Conservation (phyloP, 495 filamentous ascomycete species). For the Pseudoneurospora amorphoporcata region DNA sequence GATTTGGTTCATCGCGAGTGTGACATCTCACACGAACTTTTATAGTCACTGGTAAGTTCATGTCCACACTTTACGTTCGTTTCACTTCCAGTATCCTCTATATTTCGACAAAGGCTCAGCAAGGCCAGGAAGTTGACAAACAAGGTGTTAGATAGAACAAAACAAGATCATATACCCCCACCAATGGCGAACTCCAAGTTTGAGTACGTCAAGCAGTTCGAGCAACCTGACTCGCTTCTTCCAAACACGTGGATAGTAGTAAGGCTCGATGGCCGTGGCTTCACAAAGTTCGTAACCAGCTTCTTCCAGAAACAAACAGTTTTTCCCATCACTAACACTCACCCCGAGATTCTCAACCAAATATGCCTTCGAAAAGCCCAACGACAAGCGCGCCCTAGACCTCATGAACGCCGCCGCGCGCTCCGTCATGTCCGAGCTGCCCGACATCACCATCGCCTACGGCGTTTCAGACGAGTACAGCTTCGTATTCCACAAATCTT, state of each 20-base stretch:
- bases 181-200: slow-evolving; percentile 50
- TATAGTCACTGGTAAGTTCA: neutral
- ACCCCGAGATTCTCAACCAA: slow-evolving; percentile 58
- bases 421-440: slow-evolving; percentile 71
- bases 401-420: slow-evolving; percentile 90
- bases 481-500: slow-evolving; percentile 79
- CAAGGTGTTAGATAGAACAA: neutral
- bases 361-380: slow-evolving; percentile 82
- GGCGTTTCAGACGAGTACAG: slow-evolving; percentile 93
- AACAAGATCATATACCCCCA: neutral
- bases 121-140: neutral
- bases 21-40: neutral
- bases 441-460: slow-evolving; percentile 79
- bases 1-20: neutral
- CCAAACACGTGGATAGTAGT: slow-evolving; percentile 92
- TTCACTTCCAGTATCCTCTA: neutral
- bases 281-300: slow-evolving; percentile 57
- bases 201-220: slow-evolving; percentile 87
- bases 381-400: slow-evolving; percentile 76
- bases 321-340: neutral
- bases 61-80: neutral
- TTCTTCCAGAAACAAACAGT: neutral
- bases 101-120: neutral
- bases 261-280: slow-evolving; percentile 83
- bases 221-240: slow-evolving; percentile 67